Evolutionary conservation across 2,329 filamentous ascomycete species (phyloP).

Genomic region (Penicillium sp.): DNA sequence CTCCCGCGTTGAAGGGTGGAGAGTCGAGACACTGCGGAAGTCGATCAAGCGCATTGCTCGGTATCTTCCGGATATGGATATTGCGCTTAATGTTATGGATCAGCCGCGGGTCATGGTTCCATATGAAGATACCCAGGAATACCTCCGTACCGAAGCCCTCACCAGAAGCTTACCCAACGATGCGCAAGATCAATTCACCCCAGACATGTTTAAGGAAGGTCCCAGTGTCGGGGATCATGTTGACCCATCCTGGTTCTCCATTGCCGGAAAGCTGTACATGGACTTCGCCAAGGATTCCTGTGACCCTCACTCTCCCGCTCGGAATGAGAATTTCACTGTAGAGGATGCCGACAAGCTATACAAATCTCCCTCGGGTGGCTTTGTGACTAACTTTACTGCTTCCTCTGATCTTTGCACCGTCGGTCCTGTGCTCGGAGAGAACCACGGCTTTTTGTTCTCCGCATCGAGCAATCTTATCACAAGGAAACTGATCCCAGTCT

Average conservation of each 20-base stretch:
- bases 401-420: conserved; percentile 58
- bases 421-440: conserved; percentile 53
- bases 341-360: conserved; percentile 43
- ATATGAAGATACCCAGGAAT: conserved; percentile 47
- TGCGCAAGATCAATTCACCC: conserved; percentile 38
- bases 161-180: conserved; percentile 39
- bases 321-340: conserved; percentile 40
- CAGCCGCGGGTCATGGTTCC: conserved; percentile 55
- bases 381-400: conserved; percentile 54
- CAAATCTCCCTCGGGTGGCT: conserved; percentile 47
- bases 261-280: conserved; percentile 50
- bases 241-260: conserved; percentile 43
- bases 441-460: conserved; percentile 55
- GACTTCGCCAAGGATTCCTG: conserved; percentile 50
- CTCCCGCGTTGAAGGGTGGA: conserved; percentile 35
- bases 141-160: conserved; percentile 43
- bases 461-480: conserved; percentile 41
- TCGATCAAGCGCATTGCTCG: conserved; percentile 47
- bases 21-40: conserved; percentile 34
- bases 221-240: conserved; percentile 9
- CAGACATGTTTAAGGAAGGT: conserved; percentile 29
- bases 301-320: conserved; percentile 50
- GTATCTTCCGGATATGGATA: conserved; percentile 56
- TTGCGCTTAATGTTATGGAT: conserved; percentile 58
- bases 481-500: conserved; percentile 52